These are phyloP conservation scores for Mucor irregularis DNA, from an alignment of 371 early-diverging fungal species.

Conservation along the genomic window DNA sequence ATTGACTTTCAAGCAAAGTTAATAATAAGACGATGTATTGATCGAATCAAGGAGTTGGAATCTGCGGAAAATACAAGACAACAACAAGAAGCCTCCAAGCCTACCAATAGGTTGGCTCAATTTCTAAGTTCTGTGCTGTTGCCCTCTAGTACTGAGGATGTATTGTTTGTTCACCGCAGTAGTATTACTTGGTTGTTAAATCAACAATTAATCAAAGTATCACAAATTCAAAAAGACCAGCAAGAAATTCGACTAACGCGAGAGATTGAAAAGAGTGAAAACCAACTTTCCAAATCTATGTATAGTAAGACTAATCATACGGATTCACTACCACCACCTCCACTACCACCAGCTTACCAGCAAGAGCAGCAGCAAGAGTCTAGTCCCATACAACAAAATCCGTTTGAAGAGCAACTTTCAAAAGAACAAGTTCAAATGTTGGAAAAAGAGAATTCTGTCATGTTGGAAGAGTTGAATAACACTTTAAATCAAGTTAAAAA, in stretches of 20 bases:
- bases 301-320: neutral
- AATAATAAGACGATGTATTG: conserved; percentile 54
- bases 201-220: conserved; percentile 52
- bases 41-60: conserved; percentile 54
- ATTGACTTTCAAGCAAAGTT: conserved; percentile 62
- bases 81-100: conserved; percentile 12
- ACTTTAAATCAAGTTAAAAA: conserved; percentile 62
- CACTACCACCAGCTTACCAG: too few species aligned
- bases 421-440: conserved; percentile 61
- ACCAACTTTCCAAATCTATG: conserved; percentile 31
- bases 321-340: neutral
- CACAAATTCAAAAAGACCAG: conserved; percentile 53
- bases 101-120: conserved; percentile 16
- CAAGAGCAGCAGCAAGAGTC: neutral
- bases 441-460: conserved; percentile 60
- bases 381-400: neutral
- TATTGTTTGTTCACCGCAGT: conserved; percentile 49
- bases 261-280: conserved; percentile 55
- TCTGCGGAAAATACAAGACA: conserved; percentile 39
- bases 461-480: conserved; percentile 62
- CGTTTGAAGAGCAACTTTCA: conserved; percentile 34
- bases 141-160: conserved; percentile 30
- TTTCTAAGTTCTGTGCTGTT: conserved; percentile 20
- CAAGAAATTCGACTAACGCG: conserved; percentile 53
- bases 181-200: conserved; percentile 57